phyloP scores from a whole-genome alignment of 2,329 filamentous ascomycete genomes.

The Calonectria leucothoes region DNA sequence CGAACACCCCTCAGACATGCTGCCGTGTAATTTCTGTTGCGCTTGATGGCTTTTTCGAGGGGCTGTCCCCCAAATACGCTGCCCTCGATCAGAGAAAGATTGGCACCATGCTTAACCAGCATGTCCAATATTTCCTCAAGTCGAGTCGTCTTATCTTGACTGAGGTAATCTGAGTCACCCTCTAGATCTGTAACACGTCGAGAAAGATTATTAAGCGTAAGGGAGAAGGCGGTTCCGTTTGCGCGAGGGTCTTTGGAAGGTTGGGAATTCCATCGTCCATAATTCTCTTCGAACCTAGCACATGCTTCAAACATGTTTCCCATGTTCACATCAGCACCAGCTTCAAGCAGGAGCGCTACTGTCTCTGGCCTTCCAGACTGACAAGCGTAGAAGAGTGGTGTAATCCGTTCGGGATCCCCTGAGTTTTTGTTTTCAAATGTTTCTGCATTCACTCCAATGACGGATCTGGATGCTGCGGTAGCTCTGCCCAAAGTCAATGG shows the following conservation, averaged over 20 bases:
- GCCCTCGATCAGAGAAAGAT: conserved; percentile 11
- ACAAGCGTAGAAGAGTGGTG: conserved; percentile 43
- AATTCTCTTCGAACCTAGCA: conserved; percentile 28
- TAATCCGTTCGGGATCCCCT: not conserved
- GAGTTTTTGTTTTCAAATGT: not conserved
- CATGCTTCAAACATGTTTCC: conserved; percentile 33
- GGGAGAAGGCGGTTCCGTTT: not conserved
- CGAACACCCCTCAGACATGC: not conserved
- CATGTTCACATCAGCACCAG: conserved; percentile 32
- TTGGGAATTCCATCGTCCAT: conserved; percentile 10
- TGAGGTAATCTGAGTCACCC: not conserved
- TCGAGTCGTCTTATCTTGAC: conserved; percentile 13
- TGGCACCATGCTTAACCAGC: conserved; percentile 28
- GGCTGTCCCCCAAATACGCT: accelerated
- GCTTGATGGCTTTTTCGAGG: not conserved
- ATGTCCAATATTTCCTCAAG: conserved; percentile 40
- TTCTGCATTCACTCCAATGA: conserved; percentile 2
- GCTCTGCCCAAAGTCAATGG: not conserved
- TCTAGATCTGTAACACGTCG: not conserved
- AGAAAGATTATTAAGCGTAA: not conserved
- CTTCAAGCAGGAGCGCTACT: conserved; percentile 41
- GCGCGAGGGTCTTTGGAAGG: conserved; percentile 13
- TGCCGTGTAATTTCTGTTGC: conserved; percentile 20
- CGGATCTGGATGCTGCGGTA: not conserved
- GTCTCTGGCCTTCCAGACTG: conserved; percentile 40